Percentiles rank a stretch among this genome's conserved stretches.
These are phyloP conservation scores for Adansonia rubrostipa DNA, from an alignment of 441 rosid genomes.

Conservation along the genomic window DNA sequence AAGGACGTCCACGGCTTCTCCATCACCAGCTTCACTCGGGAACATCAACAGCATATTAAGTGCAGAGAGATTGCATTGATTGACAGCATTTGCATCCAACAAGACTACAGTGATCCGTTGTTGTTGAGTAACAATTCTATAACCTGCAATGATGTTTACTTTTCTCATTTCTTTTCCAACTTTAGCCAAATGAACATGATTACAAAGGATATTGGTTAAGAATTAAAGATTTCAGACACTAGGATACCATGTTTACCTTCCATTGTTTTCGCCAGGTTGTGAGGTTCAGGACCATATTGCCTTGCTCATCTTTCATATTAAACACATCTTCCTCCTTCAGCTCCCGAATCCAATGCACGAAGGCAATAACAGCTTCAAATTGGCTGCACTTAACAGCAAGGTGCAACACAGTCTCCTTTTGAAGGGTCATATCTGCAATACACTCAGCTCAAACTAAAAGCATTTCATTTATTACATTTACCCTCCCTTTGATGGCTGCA, in stretches of 20 bases:
- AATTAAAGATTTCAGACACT: not conserved
- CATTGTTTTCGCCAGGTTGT: not conserved
- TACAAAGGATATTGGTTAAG: too few relatives aligned
- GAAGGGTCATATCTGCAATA: not conserved
- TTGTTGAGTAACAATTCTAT: not conserved
- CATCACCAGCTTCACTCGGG: constrained; percentile 23
- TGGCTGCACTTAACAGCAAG: constrained; percentile 22
- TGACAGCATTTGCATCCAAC: not conserved
- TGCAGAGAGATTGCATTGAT: not conserved
- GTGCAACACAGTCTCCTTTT: constrained; percentile 30
- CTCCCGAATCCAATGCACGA: not conserved
- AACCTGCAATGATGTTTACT: not conserved
- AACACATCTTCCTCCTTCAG: not conserved
- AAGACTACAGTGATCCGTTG: not conserved
- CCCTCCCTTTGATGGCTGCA: constrained; percentile 27
- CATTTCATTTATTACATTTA: constrained; percentile 5
- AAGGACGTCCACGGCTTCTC: constrained; percentile 14
- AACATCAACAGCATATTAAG: constrained; percentile 11
- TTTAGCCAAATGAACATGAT: too few relatives aligned
- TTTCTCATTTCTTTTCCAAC: not conserved
- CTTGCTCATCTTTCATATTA: not conserved
- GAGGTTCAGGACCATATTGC: not conserved
- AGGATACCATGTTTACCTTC: not conserved
- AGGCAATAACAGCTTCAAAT: not conserved
- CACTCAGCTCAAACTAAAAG: constrained; percentile 13